These are phyloP conservation scores for Whalleya microplaca DNA, from an alignment of 2,329 filamentous ascomycete species.

Conservation along the genomic window DNA sequence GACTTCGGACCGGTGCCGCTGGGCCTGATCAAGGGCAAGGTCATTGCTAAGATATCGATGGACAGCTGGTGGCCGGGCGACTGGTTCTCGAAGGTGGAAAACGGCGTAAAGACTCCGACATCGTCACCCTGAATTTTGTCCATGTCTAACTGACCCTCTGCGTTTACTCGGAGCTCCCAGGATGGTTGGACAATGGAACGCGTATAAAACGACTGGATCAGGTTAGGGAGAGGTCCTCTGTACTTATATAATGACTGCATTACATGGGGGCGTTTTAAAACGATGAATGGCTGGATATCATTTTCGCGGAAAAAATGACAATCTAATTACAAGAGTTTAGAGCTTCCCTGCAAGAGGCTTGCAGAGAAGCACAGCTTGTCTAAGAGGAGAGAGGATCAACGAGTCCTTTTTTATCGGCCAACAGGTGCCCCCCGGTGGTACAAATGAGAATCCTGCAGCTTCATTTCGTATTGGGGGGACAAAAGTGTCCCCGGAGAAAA, in stretches of 20 bases:
- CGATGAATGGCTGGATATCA: slow-evolving; percentile 31
- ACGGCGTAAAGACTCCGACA: slow-evolving; percentile 33
- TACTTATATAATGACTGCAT: slow-evolving; percentile 12
- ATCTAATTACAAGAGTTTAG: slow-evolving; percentile 36
- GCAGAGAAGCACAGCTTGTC: slow-evolving; percentile 9
- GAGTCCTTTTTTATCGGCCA: slow-evolving; percentile 10
- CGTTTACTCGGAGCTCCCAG: not conserved
- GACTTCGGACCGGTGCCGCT: slow-evolving; percentile 85
- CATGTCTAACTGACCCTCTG: not conserved
- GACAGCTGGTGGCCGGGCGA: slow-evolving; percentile 49
- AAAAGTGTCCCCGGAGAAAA: slow-evolving; percentile 9
- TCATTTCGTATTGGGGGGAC: slow-evolving; percentile 5
- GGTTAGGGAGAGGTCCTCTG: not conserved
- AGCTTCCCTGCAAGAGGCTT: slow-evolving; percentile 11
- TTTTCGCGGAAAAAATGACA: slow-evolving; percentile 27
- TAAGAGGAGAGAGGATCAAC: slow-evolving; percentile 6
- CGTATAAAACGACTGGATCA: not conserved
- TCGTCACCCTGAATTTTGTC: slow-evolving; percentile 4
- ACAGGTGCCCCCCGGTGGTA: slow-evolving; percentile 16
- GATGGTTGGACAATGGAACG: not conserved
- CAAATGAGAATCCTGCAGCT: slow-evolving; percentile 26
- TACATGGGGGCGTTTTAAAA: slow-evolving; percentile 12
- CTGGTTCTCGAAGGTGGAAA: slow-evolving; percentile 55
- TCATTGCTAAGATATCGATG: slow-evolving; percentile 59
- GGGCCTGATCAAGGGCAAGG: slow-evolving; percentile 81